Evolutionary conservation across 2,329 filamentous ascomycete species (phyloP).

Genomic region (Fusarium sp.): DNA sequence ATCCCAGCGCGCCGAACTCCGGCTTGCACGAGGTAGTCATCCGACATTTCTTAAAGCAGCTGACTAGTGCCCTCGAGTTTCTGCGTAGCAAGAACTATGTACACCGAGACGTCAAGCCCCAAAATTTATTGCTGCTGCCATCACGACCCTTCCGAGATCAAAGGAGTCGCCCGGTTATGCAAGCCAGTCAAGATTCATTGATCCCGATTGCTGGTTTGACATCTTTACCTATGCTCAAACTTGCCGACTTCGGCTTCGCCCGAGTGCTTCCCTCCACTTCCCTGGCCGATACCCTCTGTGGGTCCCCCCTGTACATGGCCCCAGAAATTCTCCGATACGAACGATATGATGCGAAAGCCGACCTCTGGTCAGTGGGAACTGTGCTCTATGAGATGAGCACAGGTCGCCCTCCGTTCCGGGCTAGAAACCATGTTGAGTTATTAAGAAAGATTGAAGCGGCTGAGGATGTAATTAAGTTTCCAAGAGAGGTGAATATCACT

Average conservation of each 20-base stretch:
- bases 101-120: slow-evolving; percentile 96
- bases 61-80: slow-evolving; percentile 91
- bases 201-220: slow-evolving; percentile 83
- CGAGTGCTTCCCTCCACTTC: slow-evolving; percentile 90
- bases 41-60: slow-evolving; percentile 94
- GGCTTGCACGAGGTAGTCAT: slow-evolving; percentile 98
- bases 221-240: slow-evolving; percentile 94
- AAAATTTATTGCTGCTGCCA: slow-evolving; percentile 92
- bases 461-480: slow-evolving; percentile 87
- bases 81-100: slow-evolving; percentile 87
- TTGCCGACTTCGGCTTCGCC: slow-evolving; percentile 99
- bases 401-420: slow-evolving; percentile 89
- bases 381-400: slow-evolving; percentile 96
- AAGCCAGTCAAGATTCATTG: slow-evolving; percentile 80
- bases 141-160: slow-evolving; percentile 76
- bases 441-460: slow-evolving; percentile 90
- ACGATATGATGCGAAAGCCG: slow-evolving; percentile 95
- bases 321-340: slow-evolving; percentile 97
- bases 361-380: slow-evolving; percentile 97
- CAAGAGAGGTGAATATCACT: slow-evolving; percentile 76
- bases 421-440: slow-evolving; percentile 93
- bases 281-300: slow-evolving; percentile 94
- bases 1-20: slow-evolving; percentile 83
- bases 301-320: slow-evolving; percentile 97
- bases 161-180: slow-evolving; percentile 69